A percentile compares a stretch with the other conserved stretches of the same genome.
phyloP scores from a whole-genome alignment of 768 basidiomycete genomes.

The Leucosporidium yakuticum region DNA sequence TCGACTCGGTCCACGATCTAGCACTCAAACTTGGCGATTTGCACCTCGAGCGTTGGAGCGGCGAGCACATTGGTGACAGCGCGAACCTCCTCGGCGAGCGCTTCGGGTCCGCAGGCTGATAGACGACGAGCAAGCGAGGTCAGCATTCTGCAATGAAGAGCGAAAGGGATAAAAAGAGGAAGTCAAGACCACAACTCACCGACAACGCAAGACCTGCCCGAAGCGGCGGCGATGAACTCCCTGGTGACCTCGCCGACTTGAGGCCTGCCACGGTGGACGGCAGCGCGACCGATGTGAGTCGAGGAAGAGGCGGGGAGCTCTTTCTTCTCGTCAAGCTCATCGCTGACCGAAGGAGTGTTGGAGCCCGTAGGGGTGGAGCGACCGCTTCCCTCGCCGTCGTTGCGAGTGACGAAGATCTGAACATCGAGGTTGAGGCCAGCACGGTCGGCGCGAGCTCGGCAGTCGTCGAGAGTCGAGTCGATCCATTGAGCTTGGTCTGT shows the following conservation, averaged over 20 bases:
- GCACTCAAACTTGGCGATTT: constrained; percentile 4
- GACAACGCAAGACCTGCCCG: background rate
- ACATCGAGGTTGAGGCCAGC: constrained; percentile 2
- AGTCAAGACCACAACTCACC: background rate
- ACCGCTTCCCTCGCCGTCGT: constrained; percentile 1
- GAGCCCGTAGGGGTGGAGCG: background rate
- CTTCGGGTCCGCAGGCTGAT: background rate
- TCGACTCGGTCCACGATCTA: background rate
- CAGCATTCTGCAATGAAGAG: background rate
- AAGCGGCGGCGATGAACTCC: background rate
- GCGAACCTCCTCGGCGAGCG: constrained; percentile 1
- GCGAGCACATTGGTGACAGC: background rate
- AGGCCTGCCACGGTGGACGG: background rate
- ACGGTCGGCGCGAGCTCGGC: background rate
- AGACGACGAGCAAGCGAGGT: background rate
- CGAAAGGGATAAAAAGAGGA: background rate
- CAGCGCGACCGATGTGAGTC: background rate
- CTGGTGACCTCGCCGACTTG: background rate
- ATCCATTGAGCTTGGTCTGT: constrained; percentile 1
- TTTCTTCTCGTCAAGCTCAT: background rate
- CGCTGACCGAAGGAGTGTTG: too few relatives aligned
- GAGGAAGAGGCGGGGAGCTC: background rate
- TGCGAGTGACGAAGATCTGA: constrained; percentile 3
- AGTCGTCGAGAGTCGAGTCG: constrained; percentile 1
- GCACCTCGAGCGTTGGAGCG: background rate